These are phyloP conservation scores for Micromonas pusilla DNA, from an alignment of 139 green algal genomes.

Conservation along the genomic window DNA sequence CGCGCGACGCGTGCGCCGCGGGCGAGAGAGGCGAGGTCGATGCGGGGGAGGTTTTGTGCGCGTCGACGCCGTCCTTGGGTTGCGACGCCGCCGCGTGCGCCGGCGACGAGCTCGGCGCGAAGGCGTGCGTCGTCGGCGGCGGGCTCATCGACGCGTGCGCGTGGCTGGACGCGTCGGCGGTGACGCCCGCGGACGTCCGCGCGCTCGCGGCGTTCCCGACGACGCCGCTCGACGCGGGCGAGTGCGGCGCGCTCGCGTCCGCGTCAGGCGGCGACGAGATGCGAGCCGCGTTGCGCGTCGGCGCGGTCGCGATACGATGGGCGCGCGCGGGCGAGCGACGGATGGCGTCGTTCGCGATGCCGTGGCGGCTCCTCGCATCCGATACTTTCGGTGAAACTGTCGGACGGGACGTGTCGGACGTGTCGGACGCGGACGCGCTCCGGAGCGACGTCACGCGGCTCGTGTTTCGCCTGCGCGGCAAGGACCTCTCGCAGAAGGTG, in stretches of 20 bases:
- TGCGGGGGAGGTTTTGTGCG: neutral
- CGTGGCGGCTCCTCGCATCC: neutral
- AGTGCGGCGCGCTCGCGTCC: neutral
- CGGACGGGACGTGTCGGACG: neutral
- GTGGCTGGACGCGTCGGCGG: neutral
- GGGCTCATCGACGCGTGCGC: neutral
- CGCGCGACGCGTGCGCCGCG: neutral
- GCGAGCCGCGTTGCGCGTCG: neutral
- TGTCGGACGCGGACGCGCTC: neutral
- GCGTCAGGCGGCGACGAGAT: neutral
- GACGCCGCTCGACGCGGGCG: neutral
- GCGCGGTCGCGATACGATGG: neutral
- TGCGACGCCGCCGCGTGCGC: neutral
- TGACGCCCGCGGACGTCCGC: constrained; percentile 4
- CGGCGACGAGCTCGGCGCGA: neutral
- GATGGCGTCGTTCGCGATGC: neutral
- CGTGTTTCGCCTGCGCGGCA: neutral
- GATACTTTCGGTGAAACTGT: neutral
- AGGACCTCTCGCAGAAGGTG: neutral
- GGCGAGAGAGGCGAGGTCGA: neutral
- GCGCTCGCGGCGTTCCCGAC: neutral
- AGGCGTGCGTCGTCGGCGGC: neutral
- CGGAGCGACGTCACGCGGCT: constrained; percentile 6
- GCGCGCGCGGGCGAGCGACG: neutral
- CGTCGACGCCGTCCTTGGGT: neutral